Evolutionary conservation across 345 rosid genomes (phyloP).

Genomic region (Linum trigynum): DNA sequence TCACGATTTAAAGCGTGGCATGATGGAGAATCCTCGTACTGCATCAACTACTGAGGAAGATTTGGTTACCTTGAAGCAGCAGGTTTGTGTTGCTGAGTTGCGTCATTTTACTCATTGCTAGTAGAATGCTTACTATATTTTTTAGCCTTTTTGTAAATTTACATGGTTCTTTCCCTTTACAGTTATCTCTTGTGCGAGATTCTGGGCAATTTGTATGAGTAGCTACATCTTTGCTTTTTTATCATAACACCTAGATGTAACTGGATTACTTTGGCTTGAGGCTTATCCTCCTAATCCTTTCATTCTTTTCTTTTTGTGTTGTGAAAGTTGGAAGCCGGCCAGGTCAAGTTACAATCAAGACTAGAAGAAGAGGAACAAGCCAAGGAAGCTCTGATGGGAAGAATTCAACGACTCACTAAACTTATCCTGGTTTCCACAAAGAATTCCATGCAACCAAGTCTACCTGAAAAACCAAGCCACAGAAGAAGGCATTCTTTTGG

Average conservation of each 20-base stretch:
- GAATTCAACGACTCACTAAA: slow-evolving; percentile 62
- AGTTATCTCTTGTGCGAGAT: background rate
- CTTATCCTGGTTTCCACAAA: slow-evolving; percentile 64
- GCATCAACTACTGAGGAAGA: slow-evolving; percentile 46
- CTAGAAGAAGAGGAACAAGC: slow-evolving; percentile 68
- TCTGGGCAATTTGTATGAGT: background rate
- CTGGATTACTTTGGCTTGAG: background rate
- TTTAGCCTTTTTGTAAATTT: background rate
- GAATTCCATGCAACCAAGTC: slow-evolving; percentile 43
- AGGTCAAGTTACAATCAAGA: slow-evolving; percentile 58
- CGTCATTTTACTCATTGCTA: background rate
- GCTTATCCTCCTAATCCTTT: too few species aligned
- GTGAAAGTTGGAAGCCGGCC: slow-evolving; percentile 67
- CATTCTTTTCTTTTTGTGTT: slow-evolving; percentile 14
- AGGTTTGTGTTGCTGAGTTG: slow-evolving; percentile 32
- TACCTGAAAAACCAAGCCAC: slow-evolving; percentile 42
- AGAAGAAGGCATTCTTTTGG: slow-evolving; percentile 68
- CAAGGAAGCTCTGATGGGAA: slow-evolving; percentile 63
- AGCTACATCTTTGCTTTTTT: background rate
- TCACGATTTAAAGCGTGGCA: slow-evolving; percentile 45
- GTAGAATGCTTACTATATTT: slow-evolving; percentile 5
- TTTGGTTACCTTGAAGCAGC: slow-evolving; percentile 54
- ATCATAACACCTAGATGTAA: slow-evolving; percentile 1
- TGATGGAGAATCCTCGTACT: slow-evolving; percentile 32
- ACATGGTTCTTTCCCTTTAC: background rate